These are phyloP conservation scores for Calocybe cyanea DNA, from an alignment of 768 basidiomycete species.

Conservation along the genomic window DNA sequence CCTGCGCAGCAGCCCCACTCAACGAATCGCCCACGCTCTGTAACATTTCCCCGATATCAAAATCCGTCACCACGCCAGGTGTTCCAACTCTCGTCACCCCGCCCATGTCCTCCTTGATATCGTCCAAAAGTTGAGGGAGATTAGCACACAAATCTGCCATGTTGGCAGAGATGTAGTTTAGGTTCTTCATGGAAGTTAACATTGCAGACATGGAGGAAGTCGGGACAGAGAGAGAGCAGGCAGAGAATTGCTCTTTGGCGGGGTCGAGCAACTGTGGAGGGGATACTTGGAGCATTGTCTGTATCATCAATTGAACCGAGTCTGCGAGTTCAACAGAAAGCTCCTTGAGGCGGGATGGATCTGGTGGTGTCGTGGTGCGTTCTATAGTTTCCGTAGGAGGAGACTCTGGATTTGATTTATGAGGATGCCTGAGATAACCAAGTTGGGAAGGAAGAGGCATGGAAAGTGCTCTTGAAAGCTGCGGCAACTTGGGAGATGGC, in stretches of 20 bases:
- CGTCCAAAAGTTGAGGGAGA: neutral
- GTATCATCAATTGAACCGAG: slow-evolving; percentile 84
- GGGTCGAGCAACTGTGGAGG: slow-evolving; percentile 88
- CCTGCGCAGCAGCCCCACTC: slow-evolving; percentile 77
- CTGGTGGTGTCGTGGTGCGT: slow-evolving; percentile 17
- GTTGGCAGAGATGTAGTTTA: slow-evolving; percentile 92
- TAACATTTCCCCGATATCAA: slow-evolving; percentile 88
- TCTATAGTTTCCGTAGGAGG: slow-evolving; percentile 4
- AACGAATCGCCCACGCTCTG: slow-evolving; percentile 88
- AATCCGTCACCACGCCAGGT: slow-evolving; percentile 48
- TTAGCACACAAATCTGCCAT: slow-evolving; percentile 52
- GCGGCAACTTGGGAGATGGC: slow-evolving; percentile 35
- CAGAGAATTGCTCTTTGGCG: slow-evolving; percentile 91
- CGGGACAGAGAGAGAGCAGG: slow-evolving; percentile 83
- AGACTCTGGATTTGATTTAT: slow-evolving; percentile 26
- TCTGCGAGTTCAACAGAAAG: slow-evolving; percentile 88
- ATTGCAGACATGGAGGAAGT: slow-evolving; percentile 85
- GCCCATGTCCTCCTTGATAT: neutral
- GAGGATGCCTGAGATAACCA: slow-evolving; percentile 70
- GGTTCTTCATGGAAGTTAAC: slow-evolving; percentile 87
- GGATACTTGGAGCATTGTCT: slow-evolving; percentile 86
- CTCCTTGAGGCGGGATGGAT: slow-evolving; percentile 49
- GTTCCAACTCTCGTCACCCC: slow-evolving; percentile 4
- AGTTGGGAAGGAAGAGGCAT: slow-evolving; percentile 79
- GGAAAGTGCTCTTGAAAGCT: slow-evolving; percentile 74